These are phyloP conservation scores for Monoraphidium neglectum DNA, from an alignment of 139 green algal genomes.

Conservation along the genomic window DNA sequence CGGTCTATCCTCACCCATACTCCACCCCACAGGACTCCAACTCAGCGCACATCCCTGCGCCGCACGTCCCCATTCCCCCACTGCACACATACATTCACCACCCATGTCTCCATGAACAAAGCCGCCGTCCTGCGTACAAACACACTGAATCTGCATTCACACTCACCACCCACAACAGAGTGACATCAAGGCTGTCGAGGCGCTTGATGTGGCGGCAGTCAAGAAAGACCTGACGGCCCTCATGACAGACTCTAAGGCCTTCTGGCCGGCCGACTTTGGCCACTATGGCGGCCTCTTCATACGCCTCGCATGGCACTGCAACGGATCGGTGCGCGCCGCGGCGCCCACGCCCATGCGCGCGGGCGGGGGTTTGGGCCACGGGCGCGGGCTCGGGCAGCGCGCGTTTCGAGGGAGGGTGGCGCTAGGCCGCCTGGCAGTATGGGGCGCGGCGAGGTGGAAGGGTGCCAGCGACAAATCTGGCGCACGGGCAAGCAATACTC, in stretches of 20 bases:
- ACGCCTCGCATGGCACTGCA: conserved; percentile 23
- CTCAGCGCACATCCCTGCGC: neutral
- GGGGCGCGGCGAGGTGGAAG: neutral
- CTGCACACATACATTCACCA: neutral
- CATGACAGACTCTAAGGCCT: neutral
- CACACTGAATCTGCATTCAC: neutral
- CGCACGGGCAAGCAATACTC: neutral
- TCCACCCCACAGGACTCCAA: no score
- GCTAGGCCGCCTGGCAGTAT: neutral
- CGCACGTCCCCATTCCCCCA: neutral
- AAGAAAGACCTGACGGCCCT: conserved; percentile 1
- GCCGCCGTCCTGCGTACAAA: neutral
- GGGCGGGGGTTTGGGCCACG: neutral
- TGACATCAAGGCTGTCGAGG: no score
- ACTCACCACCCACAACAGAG: no score
- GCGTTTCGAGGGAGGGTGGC: neutral
- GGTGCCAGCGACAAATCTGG: neutral
- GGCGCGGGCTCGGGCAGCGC: neutral
- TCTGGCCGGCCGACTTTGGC: conserved; percentile 18
- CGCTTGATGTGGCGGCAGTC: neutral
- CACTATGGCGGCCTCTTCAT: conserved; percentile 24
- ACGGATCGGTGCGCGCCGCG: neutral
- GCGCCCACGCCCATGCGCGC: neutral
- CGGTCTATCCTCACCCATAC: no score
- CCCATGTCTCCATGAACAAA: neutral